Conservation (phyloP, 2,329 filamentous ascomycete species). For the Neospermospora avenae region DNA sequence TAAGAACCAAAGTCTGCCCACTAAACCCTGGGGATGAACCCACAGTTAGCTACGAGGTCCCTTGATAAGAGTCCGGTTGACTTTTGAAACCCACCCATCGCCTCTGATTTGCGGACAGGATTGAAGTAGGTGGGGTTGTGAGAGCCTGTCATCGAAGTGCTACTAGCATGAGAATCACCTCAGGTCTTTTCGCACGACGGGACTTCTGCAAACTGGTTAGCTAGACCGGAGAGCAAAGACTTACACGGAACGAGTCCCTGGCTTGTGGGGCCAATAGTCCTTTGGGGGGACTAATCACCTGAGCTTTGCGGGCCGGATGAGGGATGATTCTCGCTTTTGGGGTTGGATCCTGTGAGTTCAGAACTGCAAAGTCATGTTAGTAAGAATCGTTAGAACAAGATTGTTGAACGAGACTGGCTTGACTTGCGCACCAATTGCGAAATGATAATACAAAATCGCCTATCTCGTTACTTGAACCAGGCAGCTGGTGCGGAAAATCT, state of each 20-base stretch:
- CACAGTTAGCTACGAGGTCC: neutral
- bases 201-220: neutral
- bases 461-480: neutral
- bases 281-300: neutral
- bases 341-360: slow-evolving; percentile 4
- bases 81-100: neutral
- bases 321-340: neutral
- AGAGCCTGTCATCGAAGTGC: neutral
- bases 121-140: neutral
- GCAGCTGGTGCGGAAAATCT: neutral
- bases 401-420: slow-evolving; percentile 5
- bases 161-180: neutral
- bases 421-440: neutral
- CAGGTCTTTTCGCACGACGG: neutral
- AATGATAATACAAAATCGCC: neutral
- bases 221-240: neutral
- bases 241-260: neutral
- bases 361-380: slow-evolving; percentile 6
- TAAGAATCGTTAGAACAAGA: neutral
- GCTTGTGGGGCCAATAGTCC: neutral
- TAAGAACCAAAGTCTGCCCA: neutral
- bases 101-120: neutral
- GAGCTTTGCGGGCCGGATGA: neutral
- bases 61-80: neutral
- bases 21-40: neutral